phyloP scores from a whole-genome alignment of 768 basidiomycete genomes.

The Suillus spraguei region DNA sequence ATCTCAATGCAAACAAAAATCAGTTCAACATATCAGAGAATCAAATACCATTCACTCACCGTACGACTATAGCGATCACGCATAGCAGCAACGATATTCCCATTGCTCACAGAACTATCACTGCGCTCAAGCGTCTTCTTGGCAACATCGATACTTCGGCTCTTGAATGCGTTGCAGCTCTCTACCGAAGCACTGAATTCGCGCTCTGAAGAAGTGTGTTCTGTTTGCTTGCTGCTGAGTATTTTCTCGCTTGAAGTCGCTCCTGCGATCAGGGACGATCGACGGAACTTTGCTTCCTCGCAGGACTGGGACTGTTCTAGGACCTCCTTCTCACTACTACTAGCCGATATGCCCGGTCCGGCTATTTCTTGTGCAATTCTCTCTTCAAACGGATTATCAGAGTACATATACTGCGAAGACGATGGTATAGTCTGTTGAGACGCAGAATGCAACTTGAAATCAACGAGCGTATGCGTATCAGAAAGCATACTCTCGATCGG shows the following conservation, averaged over 20 bases:
- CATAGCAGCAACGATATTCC: constrained; percentile 70
- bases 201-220: constrained; percentile 23
- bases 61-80: constrained; percentile 59
- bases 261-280: constrained; percentile 25
- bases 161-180: constrained; percentile 22
- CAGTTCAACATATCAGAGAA: constrained; percentile 4
- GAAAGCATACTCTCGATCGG: constrained; percentile 11
- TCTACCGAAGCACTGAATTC: constrained; percentile 37
- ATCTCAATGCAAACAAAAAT: constrained; percentile 37
- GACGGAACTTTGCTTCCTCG: constrained; percentile 20
- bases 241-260: constrained; percentile 20
- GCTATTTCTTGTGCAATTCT: neutral
- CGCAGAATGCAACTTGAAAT: constrained; percentile 13
- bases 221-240: constrained; percentile 23
- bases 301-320: neutral
- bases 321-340: constrained; percentile 8
- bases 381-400: constrained; percentile 2
- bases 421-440: constrained; percentile 15
- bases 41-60: constrained; percentile 41
- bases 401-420: constrained; percentile 10
- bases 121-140: constrained; percentile 47
- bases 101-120: constrained; percentile 55
- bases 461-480: constrained; percentile 9
- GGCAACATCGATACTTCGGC: constrained; percentile 32
- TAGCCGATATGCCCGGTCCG: neutral